Conservation (phyloP, 2,329 filamentous ascomycete species). For the Alternaria longipes region DNA sequence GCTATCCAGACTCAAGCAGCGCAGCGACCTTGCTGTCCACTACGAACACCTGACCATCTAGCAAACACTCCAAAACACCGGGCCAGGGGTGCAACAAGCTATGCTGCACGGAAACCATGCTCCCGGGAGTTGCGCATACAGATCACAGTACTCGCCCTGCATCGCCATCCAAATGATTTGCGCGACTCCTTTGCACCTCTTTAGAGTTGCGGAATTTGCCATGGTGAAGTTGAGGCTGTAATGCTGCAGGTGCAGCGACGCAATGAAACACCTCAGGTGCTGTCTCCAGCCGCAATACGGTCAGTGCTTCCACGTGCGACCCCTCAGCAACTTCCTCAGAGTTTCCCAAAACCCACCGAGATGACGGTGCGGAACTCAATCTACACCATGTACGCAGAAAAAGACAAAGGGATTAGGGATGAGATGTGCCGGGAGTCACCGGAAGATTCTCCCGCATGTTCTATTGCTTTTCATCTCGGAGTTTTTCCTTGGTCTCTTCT, state of each 20-base stretch:
- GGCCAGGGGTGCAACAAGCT: slow-evolving; percentile 1
- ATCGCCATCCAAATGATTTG: not conserved
- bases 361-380: not conserved
- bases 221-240: not conserved
- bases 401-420: not conserved
- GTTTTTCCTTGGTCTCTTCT: not conserved
- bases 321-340: not conserved
- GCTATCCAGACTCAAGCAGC: not conserved
- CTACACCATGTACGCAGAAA: not conserved
- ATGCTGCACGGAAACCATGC: not conserved
- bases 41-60: slow-evolving; percentile 1
- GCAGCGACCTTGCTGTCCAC: not conserved
- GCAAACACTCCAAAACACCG: slow-evolving; percentile 3
- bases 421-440: not conserved
- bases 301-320: not conserved
- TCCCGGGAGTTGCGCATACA: not conserved
- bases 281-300: not conserved
- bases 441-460: not conserved
- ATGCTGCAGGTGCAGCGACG: not conserved
- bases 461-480: not conserved
- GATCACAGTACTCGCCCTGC: not conserved
- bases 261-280: not conserved
- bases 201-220: slow-evolving; percentile 4
- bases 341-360: not conserved
- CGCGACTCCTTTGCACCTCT: not conserved